Evolutionary conservation across 2,329 filamentous ascomycete species (phyloP), one percentile per base, ranked within the genome.

Genomic region (Epichloe scottii): DNA sequence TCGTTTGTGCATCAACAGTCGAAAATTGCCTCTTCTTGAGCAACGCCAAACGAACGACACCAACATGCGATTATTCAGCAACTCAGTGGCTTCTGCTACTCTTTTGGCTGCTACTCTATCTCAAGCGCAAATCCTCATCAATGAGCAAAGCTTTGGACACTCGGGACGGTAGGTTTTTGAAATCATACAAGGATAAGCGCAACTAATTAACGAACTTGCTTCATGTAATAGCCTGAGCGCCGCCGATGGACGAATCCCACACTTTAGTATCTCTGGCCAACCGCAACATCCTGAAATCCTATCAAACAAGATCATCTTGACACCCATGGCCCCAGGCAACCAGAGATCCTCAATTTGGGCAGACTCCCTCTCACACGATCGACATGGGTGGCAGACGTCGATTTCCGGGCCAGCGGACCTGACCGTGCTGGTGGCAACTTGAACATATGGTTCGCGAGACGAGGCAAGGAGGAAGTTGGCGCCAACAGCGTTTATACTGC

Each of bases 271-370:
- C 54, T 68, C 74, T 51, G 79, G 79, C 63, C 71, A 71, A 43
- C 79, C 79, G 30, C 64, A 70, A 55, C 58, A 67, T 37, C 80
- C 81, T 57, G 78, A 85, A 61, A 67, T 85, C 54, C 79, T 96
- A 53, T 95, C 89, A 58, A 91, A 97, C 74, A 89, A 90, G 66
- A 65, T 97, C 53, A 86, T 98, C 64, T 79, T 98, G 52, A 98
- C 93, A 1, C 91, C 93, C 11, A 84, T 89, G 14, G 83, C 82
- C 46, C 89, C 89, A 5, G 93, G 93, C 51, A 89, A 89, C 68
- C 83, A 87, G 62, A 82, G 89, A 64, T 87, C 88, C 54, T 84
- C 87, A 47, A 66, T 93, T 58, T 98, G 93, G 91, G 75, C 84
- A 34, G 81, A 89, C 55, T 53, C 62, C 76, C 35, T n/a, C 73